A percentile compares a stretch with the other conserved stretches of the same genome.
phyloP scores from a whole-genome alignment of 208 protist genomes.

The Lotmaria passim region DNA sequence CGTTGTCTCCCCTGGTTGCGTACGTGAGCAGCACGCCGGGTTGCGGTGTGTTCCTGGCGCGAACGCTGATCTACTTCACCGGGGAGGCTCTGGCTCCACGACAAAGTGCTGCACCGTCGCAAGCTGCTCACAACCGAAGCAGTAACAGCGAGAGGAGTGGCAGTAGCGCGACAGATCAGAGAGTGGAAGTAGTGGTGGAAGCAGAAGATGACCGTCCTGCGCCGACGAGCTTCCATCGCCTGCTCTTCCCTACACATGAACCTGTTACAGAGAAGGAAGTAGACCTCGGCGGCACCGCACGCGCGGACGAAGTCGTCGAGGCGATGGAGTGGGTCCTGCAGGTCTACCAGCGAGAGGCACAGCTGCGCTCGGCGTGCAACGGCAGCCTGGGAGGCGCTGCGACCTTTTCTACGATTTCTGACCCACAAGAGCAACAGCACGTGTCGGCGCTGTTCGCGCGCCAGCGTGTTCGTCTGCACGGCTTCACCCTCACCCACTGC shows the following conservation, averaged over 20 bases:
- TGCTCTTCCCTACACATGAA: conserved; percentile 20
- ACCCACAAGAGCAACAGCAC: neutral
- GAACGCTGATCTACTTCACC: conserved; percentile 60
- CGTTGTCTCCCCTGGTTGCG: conserved; percentile 58
- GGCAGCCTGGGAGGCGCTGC: neutral
- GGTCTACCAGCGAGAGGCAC: conserved; percentile 41
- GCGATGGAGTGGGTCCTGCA: conserved; percentile 62
- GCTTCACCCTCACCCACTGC: conserved; percentile 54
- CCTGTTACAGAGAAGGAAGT: conserved; percentile 74
- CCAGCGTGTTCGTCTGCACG: conserved; percentile 47
- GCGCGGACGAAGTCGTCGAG: conserved; percentile 69
- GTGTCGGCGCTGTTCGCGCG: conserved; percentile 28
- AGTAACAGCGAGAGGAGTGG: no score
- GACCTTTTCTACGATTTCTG: neutral
- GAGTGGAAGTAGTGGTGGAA: neutral
- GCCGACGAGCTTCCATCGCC: conserved; percentile 6
- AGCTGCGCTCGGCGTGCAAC: neutral
- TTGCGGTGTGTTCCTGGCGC: conserved; percentile 34
- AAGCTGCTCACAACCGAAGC: no score
- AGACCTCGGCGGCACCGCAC: conserved; percentile 55
- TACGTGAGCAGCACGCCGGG: conserved; percentile 46
- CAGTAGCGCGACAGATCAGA: neutral
- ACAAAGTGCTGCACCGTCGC: neutral
- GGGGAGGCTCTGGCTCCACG: neutral
- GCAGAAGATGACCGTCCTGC: conserved; percentile 3